Evolutionary conservation across 768 basidiomycete species (phyloP), one percentile per base, ranked within the genome.

Genomic region (Imleria badia): DNA sequence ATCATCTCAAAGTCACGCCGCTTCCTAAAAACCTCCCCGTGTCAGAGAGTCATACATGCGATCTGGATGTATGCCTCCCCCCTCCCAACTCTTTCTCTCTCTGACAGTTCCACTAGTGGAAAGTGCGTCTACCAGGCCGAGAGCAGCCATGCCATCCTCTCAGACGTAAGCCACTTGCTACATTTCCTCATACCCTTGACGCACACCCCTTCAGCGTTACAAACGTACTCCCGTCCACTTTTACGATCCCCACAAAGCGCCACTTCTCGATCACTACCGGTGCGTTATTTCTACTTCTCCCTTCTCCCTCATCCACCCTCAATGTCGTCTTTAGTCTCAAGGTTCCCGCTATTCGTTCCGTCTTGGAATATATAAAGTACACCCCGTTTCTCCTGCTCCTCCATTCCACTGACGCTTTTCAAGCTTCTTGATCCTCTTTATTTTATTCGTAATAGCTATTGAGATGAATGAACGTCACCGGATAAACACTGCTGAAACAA

Each of bases 251-350:
- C 88, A 94, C 65, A 91, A 86, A 67, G 94, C 94, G 0, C 92
- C 94, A 17, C 70, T 97, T n/a, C 81, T 98, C 8, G 94, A 98
- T 66, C 94, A 98, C 71, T 98, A 97, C 66, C 85, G 95, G 91
- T 91, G 51, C 31, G 79, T 67, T 38, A 8, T 38, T 22, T 40
- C 23, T 43, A 29, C 26, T 30, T n/a, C n/a, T n/a, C n/a, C n/a
- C n/a, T n/a, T n/a, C 26, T 7, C 10, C 17, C 14, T 14, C 9
- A 5, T 11, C 20, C 17, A 33, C 31, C 51, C 43, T 55, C 60
- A 44, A 31, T 19, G 7, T 17, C 19, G 7, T 35, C 43, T 45
- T 12, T 36, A 92, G 91, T 14, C 81, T 98, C 35, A 97, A 96
- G 78, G 94, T 98, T 2, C 94, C 94, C 3, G 89, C 90, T 20